phyloP scores from a whole-genome alignment of 805 yeast species.

The Debaryomyces maramus region DNA sequence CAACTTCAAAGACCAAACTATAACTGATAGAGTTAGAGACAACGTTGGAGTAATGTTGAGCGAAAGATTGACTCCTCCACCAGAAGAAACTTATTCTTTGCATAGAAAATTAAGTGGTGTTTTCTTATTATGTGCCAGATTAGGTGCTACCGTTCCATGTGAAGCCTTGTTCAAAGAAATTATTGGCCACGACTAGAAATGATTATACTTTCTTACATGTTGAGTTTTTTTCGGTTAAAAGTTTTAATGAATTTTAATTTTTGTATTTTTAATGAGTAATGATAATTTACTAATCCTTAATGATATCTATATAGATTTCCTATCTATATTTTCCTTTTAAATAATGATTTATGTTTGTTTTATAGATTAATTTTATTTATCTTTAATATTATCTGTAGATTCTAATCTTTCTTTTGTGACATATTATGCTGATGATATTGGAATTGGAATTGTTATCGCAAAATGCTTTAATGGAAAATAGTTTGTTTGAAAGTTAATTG shows the following conservation, averaged over 20 bases:
- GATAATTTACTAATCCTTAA: constrained; percentile 6
- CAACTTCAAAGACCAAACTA: constrained; percentile 82
- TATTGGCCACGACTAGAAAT: constrained; percentile 51
- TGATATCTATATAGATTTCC: background rate
- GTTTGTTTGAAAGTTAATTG: too few species aligned
- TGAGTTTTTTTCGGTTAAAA: background rate
- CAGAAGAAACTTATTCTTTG: constrained; percentile 96
- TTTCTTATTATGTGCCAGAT: constrained; percentile 81
- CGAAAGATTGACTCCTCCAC: constrained; percentile 94
- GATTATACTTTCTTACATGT: background rate
- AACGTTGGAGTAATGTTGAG: constrained; percentile 87
- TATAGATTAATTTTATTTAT: constrained; percentile 2
- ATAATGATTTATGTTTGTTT: constrained; percentile 4
- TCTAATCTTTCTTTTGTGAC: background rate
- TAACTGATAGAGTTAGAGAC: constrained; percentile 87
- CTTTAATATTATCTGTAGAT: background rate
- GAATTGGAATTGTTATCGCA: too few species aligned
- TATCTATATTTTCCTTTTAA: background rate
- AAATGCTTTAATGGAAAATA: too few species aligned
- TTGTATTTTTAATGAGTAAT: constrained; percentile 7
- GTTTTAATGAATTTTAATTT: background rate
- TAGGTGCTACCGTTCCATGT: constrained; percentile 82
- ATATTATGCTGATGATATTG: too few species aligned
- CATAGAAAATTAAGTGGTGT: constrained; percentile 96
- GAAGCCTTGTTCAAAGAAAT: constrained; percentile 72